Percentiles rank a stretch among this genome's conserved stretches.
These are phyloP conservation scores for Agaricus sinodeliciosus DNA, from an alignment of 768 basidiomycete species.

Conservation along the genomic window DNA sequence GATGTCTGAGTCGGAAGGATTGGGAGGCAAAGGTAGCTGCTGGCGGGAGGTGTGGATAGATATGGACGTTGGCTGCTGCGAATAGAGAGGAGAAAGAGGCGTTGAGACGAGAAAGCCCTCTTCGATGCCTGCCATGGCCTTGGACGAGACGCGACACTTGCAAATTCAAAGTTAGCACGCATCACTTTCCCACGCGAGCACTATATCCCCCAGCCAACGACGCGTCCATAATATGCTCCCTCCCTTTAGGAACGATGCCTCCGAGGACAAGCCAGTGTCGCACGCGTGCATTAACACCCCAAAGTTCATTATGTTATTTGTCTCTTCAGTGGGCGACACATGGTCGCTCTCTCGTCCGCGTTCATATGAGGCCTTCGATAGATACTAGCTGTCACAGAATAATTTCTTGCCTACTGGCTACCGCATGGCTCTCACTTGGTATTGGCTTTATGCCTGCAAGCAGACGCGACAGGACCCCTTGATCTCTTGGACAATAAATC, in stretches of 20 bases:
- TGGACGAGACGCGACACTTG: not conserved
- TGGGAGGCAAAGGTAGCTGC: conserved; percentile 41
- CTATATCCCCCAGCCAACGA: no score
- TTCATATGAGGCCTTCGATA: no score
- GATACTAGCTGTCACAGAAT: not conserved
- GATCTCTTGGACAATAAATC: not conserved
- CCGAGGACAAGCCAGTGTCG: conserved; percentile 4
- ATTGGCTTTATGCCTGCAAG: not conserved
- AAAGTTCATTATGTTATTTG: not conserved
- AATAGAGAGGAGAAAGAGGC: conserved; percentile 60
- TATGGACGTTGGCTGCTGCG: conserved; percentile 43
- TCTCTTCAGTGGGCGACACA: conserved; percentile 1
- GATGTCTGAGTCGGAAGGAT: conserved; percentile 34
- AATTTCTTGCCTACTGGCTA: not conserved
- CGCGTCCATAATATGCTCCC: not conserved
- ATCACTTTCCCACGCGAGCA: not conserved
- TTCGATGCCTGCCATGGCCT: conserved; percentile 21
- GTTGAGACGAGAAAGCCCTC: conserved; percentile 45
- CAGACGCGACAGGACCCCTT: not conserved
- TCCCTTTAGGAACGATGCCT: not conserved
- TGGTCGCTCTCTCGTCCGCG: not conserved
- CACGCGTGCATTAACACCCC: not conserved
- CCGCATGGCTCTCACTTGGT: conserved; percentile 2
- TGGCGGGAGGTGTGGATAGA: conserved; percentile 55
- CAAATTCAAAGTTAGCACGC: no score